Evolutionary conservation across 2,329 filamentous ascomycete species (phyloP), one percentile per base, ranked within the genome.

Genomic region (Apiospora marii): DNA sequence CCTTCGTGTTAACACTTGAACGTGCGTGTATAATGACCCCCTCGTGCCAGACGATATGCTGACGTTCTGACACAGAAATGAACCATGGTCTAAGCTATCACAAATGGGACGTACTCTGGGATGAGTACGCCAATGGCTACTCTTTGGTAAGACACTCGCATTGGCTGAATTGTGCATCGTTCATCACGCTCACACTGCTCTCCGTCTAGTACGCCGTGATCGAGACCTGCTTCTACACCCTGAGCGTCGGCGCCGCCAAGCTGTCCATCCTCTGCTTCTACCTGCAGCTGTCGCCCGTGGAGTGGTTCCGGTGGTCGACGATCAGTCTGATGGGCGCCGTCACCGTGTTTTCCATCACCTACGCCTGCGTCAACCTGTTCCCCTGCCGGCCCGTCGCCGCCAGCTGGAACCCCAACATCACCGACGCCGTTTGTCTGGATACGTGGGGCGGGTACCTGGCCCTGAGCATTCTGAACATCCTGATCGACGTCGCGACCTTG

Each of bases 31-130:
- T 2, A 14, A 4, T 7, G 51, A 16, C 44, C 27, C 5, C 27
- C 53, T n/a, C 7, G 30, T 34, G 14, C 16, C 22, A 7, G 16
- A 22, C 53, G 10, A 16, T n/a, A 0, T 37, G 22, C 53, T 61
- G 19, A 61, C 53, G 10, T 22, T 7, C 1, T 1, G 1, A 1
- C 6, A 6, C 34, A 72, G 71, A 72, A 43, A 41, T 46, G 37
- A 37, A 68, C 0, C 68, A 72, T 37, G 71, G 71, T 16, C 51
- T 72, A 27, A 37, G 27, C 14, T 72, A 72, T 22, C 71, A 72
- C 37, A 70, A 53, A 37, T 72, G 71, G 71, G 71, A 72, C 4
- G 67, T 72, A 14, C 34, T 68, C 13, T 72, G 51, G 37, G 19
- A 46, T 5, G 8, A 51, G 12, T 72, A 34, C 5, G 70, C 70